Percentiles rank a stretch among this genome's conserved stretches.
Conservation (phyloP, 805 yeast species). For the Zygoascus bituminiphila region DNA sequence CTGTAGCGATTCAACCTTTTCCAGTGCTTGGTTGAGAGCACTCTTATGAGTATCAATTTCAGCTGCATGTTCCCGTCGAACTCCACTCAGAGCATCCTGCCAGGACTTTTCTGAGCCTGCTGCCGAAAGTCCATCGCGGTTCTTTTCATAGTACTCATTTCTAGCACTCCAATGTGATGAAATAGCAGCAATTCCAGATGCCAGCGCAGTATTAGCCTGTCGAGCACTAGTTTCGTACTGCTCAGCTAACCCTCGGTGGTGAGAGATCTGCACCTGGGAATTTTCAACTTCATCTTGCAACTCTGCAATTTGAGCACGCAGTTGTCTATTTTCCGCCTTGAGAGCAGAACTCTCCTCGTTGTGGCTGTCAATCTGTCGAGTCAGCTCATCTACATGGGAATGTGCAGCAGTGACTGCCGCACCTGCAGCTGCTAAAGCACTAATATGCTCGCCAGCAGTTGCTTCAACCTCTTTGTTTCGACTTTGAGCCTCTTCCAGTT, state of each 20-base stretch:
- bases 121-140: neutral
- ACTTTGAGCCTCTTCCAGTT: conserved; percentile 7
- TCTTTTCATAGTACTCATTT: conserved; percentile 8
- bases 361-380: conserved; percentile 15
- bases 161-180: conserved; percentile 22
- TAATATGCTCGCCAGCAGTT: conserved; percentile 18
- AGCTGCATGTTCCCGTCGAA: conserved; percentile 1
- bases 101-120: neutral
- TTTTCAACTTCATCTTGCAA: conserved; percentile 14
- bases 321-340: conserved; percentile 12
- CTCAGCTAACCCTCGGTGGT: conserved; percentile 13
- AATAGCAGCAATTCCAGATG: conserved; percentile 17
- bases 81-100: conserved; percentile 1
- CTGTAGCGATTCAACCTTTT: conserved; percentile 6
- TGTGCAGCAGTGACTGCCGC: conserved; percentile 22
- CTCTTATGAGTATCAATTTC: neutral
- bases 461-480: conserved; percentile 14
- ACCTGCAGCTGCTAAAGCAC: conserved; percentile 20
- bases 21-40: conserved; percentile 9
- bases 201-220: conserved; percentile 18
- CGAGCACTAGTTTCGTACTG: conserved; percentile 15
- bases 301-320: conserved; percentile 14
- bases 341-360: conserved; percentile 1
- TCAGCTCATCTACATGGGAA: conserved; percentile 10
- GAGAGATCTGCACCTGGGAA: conserved; percentile 16